Evolutionary conservation across 768 basidiomycete genomes (phyloP).

Genomic region (Termitomyces eurrhizus): DNA sequence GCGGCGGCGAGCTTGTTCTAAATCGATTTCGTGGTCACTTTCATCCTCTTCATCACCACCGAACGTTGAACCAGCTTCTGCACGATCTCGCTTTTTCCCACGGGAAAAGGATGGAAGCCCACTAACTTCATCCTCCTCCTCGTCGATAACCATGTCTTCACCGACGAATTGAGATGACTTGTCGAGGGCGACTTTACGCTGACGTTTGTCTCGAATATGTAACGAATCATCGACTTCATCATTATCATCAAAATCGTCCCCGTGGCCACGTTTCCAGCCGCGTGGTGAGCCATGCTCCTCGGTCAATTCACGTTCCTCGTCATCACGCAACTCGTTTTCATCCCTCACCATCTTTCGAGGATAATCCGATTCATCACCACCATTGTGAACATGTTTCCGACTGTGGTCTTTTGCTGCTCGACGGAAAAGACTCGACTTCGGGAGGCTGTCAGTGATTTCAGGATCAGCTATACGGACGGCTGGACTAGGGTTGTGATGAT

Average conservation of each 20-base stretch:
- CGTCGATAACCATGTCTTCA: constrained; percentile 46
- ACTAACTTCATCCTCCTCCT: constrained; percentile 38
- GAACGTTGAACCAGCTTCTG: constrained; percentile 68
- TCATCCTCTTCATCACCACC: constrained; percentile 55
- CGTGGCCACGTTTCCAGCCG: constrained; percentile 48
- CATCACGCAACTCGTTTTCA: constrained; percentile 43
- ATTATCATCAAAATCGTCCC: constrained; percentile 38
- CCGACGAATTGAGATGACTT: constrained; percentile 32
- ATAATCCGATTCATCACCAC: constrained; percentile 38
- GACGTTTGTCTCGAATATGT: constrained; percentile 47
- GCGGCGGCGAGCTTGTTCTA: constrained; percentile 38
- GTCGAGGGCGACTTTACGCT: constrained; percentile 49
- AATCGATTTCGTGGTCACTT: constrained; percentile 32
- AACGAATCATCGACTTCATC: constrained; percentile 31
- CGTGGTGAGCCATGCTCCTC: constrained; percentile 28
- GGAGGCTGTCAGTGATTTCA: constrained; percentile 13
- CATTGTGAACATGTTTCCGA: constrained; percentile 36
- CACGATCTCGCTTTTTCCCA: constrained; percentile 75
- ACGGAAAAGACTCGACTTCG: constrained; percentile 22
- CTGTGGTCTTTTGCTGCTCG: constrained; percentile 28
- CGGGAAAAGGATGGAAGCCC: constrained; percentile 36
- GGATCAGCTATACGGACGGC: constrained; percentile 17
- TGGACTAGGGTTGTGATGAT: constrained; percentile 34
- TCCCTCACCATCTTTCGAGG: constrained; percentile 52
- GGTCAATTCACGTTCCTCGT: constrained; percentile 43